These are phyloP conservation scores for Serpula lacrymans DNA, from an alignment of 768 basidiomycete genomes.

Conservation along the genomic window DNA sequence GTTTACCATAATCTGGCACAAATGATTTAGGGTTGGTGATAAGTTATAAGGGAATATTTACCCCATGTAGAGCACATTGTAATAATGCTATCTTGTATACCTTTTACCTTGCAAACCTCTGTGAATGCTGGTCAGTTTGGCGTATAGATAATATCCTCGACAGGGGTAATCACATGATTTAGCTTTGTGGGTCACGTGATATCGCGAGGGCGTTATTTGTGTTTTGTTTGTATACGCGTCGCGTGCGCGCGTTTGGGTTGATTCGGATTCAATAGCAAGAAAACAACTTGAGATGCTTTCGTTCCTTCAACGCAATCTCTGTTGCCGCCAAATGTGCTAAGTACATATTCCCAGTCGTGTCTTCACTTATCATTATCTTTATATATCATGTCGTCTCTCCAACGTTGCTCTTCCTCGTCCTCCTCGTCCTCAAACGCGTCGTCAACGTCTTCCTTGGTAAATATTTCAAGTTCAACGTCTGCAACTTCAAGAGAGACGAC, in stretches of 20 bases:
- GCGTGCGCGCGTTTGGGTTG: conserved; percentile 9
- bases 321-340: conserved; percentile 13
- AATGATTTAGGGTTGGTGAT: no score
- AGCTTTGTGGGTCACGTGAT: conserved; percentile 20
- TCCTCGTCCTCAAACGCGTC: not conserved
- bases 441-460: no score
- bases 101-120: no score
- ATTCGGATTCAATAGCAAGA: conserved; percentile 6
- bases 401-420: conserved; percentile 4
- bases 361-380: not conserved
- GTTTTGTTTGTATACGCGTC: conserved; percentile 13
- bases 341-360: conserved; percentile 3
- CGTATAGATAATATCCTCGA: no score
- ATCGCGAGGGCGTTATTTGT: conserved; percentile 19
- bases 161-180: no score
- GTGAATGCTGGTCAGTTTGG: no score
- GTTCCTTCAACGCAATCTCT: not conserved
- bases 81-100: no score
- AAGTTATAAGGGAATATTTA: no score
- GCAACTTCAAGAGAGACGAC: conserved; percentile 3
- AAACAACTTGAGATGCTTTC: conserved; percentile 11
- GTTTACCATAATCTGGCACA: no score
- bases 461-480: no score
- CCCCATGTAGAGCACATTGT: no score
- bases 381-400: conserved; percentile 10